Evolutionary conservation across 2,329 filamentous ascomycete species (phyloP).

Genomic region (Fusarium duplospermum): DNA sequence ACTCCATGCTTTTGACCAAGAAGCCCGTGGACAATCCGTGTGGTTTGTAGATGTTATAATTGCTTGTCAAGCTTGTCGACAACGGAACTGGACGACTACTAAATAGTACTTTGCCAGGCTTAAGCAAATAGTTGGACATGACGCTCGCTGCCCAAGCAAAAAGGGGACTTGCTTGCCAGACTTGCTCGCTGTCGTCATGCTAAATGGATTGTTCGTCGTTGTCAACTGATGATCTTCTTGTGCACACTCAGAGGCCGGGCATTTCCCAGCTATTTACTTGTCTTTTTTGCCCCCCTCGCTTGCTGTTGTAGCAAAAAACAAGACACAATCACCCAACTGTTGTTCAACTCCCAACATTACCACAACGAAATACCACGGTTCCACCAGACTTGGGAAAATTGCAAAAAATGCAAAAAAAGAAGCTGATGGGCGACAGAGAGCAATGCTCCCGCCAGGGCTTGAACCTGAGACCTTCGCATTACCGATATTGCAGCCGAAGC

Average conservation of each 20-base stretch:
- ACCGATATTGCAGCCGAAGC: not conserved
- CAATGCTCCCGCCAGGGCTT: constrained; percentile 16
- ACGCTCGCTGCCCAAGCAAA: not conserved
- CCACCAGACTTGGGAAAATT: not conserved
- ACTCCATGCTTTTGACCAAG: not conserved
- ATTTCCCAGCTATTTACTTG: not conserved
- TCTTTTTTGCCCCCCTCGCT: not conserved
- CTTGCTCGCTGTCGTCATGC: not conserved
- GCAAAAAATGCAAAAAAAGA: not conserved
- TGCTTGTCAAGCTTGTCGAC: not conserved
- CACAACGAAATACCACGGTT: not conserved
- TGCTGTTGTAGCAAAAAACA: not conserved
- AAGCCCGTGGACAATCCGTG: not conserved
- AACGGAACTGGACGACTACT: not conserved
- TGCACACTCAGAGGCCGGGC: not conserved
- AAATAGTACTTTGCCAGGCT: too few relatives aligned
- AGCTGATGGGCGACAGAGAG: constrained; percentile 12
- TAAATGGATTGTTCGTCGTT: not conserved
- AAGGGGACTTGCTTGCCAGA: not conserved
- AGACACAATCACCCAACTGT: not conserved
- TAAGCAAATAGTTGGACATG: not conserved
- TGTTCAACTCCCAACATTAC: too few relatives aligned
- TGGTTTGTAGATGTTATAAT: not conserved
- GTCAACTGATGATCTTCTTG: not conserved
- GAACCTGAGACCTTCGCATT: constrained; percentile 19